Base-by-base conservation (phyloP, 1,139 yeast species). In the Blastobotrys niveus region DNA sequence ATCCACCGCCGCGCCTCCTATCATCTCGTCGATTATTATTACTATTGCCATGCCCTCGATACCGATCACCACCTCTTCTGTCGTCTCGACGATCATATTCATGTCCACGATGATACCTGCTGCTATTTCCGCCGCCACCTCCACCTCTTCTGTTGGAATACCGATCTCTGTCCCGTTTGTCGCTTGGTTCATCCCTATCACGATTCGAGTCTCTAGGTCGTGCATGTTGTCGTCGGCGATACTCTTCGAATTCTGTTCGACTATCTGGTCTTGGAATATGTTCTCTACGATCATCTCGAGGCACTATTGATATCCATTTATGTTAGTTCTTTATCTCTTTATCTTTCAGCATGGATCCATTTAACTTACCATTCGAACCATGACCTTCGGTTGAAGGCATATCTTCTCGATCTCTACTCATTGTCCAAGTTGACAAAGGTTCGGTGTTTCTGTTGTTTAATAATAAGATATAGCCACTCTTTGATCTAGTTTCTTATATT, bases 1-100 rank as follows among this genome's bases (percentile, higher is more conserved):
- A 30, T 20, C 48, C 46, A 6, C 43, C 50, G 21, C 41, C 24
- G 10, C 40, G 45, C 31, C 55, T 40, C 21, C 47, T 41, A 12
- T 47, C 31, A 15, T 49, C 45, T 19, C 51, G 36, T 21, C 35
- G 45, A 7, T 50, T 27, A 27, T 24, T 24, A 10, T 24, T 24
- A 24, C 10, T 24, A 10, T 10, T 24, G 26, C 26, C 10, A 24
- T 12, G 9, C 30, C 30, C 36, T 33, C 19, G 5, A 19, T 52
- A 19, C 8, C 39, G 50, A 10, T 50, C 40, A 12, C 45, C 49
- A 14, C 50, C 40, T 17, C 46, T 46, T 21, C 46, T 21, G 38
- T 45, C 47, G 32, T 40, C 39, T 33, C 41, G 46, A 12, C 31
- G 46, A 8, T 34, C 47, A 45, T 46, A 37, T 3, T n/a, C 21